phyloP scores from a whole-genome alignment of 192 early-diverging fungal genomes.

The Coemansia sp. region DNA sequence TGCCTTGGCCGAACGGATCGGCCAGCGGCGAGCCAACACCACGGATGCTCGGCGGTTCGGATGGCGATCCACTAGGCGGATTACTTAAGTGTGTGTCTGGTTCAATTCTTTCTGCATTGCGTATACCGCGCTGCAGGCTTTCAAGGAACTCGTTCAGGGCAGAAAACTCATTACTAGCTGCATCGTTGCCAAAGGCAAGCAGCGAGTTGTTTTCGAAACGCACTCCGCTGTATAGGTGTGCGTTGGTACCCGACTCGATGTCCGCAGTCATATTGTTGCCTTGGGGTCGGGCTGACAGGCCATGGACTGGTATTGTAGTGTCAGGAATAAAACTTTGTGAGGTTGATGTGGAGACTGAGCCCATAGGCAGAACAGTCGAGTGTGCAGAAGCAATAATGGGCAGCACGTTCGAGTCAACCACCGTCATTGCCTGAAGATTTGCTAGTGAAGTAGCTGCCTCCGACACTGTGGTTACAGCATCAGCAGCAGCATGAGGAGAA shows the following conservation, averaged over 20 bases:
- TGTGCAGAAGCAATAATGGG: slow-evolving; percentile 15
- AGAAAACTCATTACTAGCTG: slow-evolving; percentile 47
- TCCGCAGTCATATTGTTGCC: neutral
- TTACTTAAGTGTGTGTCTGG: slow-evolving; percentile 19
- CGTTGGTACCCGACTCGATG: neutral
- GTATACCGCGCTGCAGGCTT: slow-evolving; percentile 44
- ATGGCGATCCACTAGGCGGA: slow-evolving; percentile 33
- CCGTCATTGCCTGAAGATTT: neutral
- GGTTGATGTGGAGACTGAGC: neutral
- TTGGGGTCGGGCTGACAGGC: neutral
- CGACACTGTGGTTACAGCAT: neutral
- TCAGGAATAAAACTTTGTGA: slow-evolving; percentile 7
- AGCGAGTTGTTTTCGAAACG: slow-evolving; percentile 29
- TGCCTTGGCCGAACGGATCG: slow-evolving; percentile 12
- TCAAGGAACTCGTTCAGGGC: slow-evolving; percentile 49
- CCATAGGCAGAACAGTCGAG: slow-evolving; percentile 4
- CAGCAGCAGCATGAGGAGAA: neutral
- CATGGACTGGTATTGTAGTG: neutral
- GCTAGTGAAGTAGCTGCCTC: neutral
- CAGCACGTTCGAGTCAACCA: slow-evolving; percentile 11
- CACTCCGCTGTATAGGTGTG: neutral
- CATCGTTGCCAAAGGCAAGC: slow-evolving; percentile 42
- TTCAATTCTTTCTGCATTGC: slow-evolving; percentile 23
- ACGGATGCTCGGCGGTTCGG: slow-evolving; percentile 25
- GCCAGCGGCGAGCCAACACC: slow-evolving; percentile 30